Percentiles rank a stretch among this genome's conserved stretches.
Conservation (phyloP, 2,329 filamentous ascomycete species). For the Clarireedia monteithiana region DNA sequence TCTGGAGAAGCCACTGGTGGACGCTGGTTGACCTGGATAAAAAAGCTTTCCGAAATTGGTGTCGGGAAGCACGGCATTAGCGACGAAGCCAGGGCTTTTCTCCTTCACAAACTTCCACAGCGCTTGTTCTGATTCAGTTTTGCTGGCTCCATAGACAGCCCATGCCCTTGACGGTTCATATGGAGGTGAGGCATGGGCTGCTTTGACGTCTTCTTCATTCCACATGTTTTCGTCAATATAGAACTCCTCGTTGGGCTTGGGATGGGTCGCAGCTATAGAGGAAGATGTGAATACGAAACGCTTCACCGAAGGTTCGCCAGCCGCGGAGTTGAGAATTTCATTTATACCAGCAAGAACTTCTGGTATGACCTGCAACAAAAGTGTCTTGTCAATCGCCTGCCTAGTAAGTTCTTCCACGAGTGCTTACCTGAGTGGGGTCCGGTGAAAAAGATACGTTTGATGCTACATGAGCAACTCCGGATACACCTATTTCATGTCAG, state of each 20-base stretch:
- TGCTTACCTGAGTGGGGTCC: conserved; percentile 32
- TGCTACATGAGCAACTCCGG: conserved; percentile 34
- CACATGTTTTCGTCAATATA: conserved; percentile 27
- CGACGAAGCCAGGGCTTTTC: conserved; percentile 23
- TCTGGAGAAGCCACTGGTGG: conserved; percentile 18
- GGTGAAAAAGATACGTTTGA: conserved; percentile 29
- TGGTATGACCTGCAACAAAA: conserved; percentile 25
- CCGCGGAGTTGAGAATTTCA: conserved; percentile 31
- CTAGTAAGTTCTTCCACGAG: neutral
- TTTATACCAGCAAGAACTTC: conserved; percentile 25
- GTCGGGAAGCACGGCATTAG: conserved; percentile 24
- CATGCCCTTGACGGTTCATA: conserved; percentile 19
- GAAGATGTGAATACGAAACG: conserved; percentile 35
- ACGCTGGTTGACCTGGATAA: conserved; percentile 9
- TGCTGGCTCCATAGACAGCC: conserved; percentile 33
- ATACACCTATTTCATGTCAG: conserved; percentile 11
- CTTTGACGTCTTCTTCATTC: conserved; percentile 30
- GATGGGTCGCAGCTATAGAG: conserved; percentile 16
- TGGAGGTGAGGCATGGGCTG: conserved; percentile 32
- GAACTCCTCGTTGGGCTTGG: conserved; percentile 17
- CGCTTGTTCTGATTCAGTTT: conserved; percentile 31
- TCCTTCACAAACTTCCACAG: conserved; percentile 34
- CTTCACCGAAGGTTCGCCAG: conserved; percentile 29
- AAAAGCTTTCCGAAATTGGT: conserved; percentile 14
- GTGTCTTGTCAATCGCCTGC: neutral